Evolutionary conservation across 768 basidiomycete genomes (phyloP), one percentile per base, ranked within the genome.

Genomic region (Cystofilobasidium macerans): DNA sequence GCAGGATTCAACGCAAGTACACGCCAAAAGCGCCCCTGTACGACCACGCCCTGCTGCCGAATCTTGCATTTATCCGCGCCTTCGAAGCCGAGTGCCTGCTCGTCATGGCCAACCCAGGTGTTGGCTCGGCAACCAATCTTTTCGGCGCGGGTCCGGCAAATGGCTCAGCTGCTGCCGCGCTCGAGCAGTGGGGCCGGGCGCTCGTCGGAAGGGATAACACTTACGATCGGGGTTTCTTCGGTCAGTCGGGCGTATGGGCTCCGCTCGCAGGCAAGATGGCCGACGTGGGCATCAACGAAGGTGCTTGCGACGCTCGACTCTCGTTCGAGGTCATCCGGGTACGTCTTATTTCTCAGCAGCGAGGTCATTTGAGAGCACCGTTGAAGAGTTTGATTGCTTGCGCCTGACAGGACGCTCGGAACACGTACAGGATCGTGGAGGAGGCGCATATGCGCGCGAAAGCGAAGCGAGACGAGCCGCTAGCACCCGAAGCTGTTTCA

Each of bases 1-100:
- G 36, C 32, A 62, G 62, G 48, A 62, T 62, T 35, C 48, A 51
- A 24, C 47, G 33, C 9, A 48, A 45, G 35, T 62, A 62, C 48
- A 36, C 62, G 24, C 36, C 47, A 8, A 36, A 1, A 12, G 33
- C 43, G 24, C 47, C 24, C 18, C 22, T 45, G 35, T 62, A 53
- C 35, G 62, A 62, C 53, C 43, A 28, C 62, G 3, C 9, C 16
- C 51, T 62, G 2, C 48, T 62, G n/a, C 62, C 62, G 22, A 8
- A 48, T 6, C 53, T 62, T 13, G 43, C 42, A 5, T 45, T 62
- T 35, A 16, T 62, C 35, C 48, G 47, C 14, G 33, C 53, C 48
- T 62, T 51, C 38, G 53, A 62, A 18, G n/a, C 16, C 35, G 62
- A 54, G 26, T 33, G 30, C 26, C 5, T 51, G 2, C 53, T 54